Percentiles rank a stretch among this genome's conserved stretches.
These are phyloP conservation scores for Diaporthe ampelina DNA, from an alignment of 2,329 filamentous ascomycete species.

Conservation along the genomic window DNA sequence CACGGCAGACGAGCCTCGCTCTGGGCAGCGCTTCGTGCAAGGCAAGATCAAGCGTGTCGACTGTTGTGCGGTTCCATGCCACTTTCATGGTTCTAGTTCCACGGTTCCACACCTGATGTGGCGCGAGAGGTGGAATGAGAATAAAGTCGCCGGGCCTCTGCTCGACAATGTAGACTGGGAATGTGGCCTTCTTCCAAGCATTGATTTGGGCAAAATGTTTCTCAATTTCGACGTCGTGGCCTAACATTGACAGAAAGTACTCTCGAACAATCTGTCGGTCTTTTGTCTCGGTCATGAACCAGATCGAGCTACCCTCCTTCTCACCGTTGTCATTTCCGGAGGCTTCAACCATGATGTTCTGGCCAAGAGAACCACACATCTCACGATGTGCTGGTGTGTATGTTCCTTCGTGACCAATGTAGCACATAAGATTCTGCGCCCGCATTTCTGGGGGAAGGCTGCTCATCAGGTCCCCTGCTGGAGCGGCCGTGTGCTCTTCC, in stretches of 20 bases:
- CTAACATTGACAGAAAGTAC: slow-evolving; percentile 92
- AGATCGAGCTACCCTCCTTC: slow-evolving; percentile 89
- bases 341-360: slow-evolving; percentile 98
- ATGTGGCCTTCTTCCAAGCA: slow-evolving; percentile 94
- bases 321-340: slow-evolving; percentile 81
- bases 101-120: slow-evolving; percentile 98
- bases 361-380: slow-evolving; percentile 96
- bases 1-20: slow-evolving; percentile 90
- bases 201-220: slow-evolving; percentile 97
- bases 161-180: slow-evolving; percentile 92
- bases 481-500: slow-evolving; percentile 69
- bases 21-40: slow-evolving; percentile 89
- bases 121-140: slow-evolving; percentile 90
- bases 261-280: slow-evolving; percentile 92
- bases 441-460: slow-evolving; percentile 88
- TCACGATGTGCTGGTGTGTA: slow-evolving; percentile 96
- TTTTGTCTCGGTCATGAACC: slow-evolving; percentile 99
- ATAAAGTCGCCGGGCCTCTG: slow-evolving; percentile 94
- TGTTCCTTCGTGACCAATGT: slow-evolving; percentile 96
- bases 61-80: slow-evolving; percentile 96
- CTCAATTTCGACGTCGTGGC: slow-evolving; percentile 97
- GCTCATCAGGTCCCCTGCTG: slow-evolving; percentile 94
- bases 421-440: slow-evolving; percentile 98
- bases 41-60: slow-evolving; percentile 89
- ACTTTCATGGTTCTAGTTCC: slow-evolving; percentile 97